Percentiles rank a stretch among this genome's conserved stretches.
phyloP scores from a whole-genome alignment of 352 stramenopile species.

The Hyaloperonospora brassicae region DNA sequence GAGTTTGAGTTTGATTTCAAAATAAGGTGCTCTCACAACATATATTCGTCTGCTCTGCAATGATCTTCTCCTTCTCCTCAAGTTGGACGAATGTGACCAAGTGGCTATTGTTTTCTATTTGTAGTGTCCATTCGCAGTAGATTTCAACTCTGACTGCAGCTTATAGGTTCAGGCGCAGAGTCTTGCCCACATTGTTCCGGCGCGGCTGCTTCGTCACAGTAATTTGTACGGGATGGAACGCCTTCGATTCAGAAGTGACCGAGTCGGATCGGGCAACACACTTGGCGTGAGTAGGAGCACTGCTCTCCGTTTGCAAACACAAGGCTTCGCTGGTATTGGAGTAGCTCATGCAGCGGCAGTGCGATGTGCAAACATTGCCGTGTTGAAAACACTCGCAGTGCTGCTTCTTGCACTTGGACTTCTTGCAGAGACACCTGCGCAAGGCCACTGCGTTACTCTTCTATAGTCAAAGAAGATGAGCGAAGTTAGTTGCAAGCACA shows the following conservation, averaged over 20 bases:
- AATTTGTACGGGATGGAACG: conserved; percentile 56
- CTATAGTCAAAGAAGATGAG: conserved; percentile 9
- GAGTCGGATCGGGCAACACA: conserved; percentile 3
- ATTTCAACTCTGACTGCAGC: conserved; percentile 2
- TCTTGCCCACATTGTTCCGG: conserved; percentile 53
- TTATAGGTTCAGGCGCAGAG: conserved; percentile 43
- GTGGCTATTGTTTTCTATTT: too few relatives aligned
- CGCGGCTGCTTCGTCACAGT: conserved; percentile 66
- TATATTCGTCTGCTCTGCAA: too few relatives aligned
- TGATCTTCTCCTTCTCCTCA: too few relatives aligned
- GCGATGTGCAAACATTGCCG: conserved; percentile 79
- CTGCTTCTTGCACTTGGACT: conserved; percentile 96
- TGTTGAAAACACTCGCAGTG: conserved; percentile 98
- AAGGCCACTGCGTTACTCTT: conserved; percentile 70
- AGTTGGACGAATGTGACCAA: too few relatives aligned
- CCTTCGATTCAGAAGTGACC: conserved; percentile 6
- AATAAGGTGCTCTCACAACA: too few relatives aligned
- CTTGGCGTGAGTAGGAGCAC: conserved; percentile 3
- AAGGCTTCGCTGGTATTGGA: conserved; percentile 68
- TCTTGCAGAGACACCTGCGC: conserved; percentile 93
- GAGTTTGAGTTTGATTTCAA: too few relatives aligned
- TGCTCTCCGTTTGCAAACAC: conserved; percentile 26
- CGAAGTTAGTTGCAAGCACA: background rate
- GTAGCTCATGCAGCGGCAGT: conserved; percentile 94
- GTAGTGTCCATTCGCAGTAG: too few relatives aligned